Evolutionary conservation across 345 rosid genomes (phyloP).

Genomic region (Ricinus communis): DNA sequence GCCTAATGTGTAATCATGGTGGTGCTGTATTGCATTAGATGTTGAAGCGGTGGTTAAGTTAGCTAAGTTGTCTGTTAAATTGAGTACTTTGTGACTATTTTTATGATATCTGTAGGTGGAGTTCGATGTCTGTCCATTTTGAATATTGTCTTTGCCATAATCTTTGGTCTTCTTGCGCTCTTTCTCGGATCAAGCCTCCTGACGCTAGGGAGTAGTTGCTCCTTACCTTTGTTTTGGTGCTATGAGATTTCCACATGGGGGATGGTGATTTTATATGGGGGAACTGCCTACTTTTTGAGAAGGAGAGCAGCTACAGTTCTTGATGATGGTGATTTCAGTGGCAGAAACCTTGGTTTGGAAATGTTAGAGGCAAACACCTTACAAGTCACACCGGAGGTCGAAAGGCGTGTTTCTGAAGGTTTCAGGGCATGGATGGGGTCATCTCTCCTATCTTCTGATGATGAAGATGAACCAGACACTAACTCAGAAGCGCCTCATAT

Average conservation of each 20-base stretch:
- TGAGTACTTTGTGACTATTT: background rate
- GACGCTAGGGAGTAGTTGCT: constrained; percentile 87
- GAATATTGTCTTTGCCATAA: constrained; percentile 63
- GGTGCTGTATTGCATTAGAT: background rate
- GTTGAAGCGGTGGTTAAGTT: too few species aligned
- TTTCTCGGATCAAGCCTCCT: constrained; percentile 92
- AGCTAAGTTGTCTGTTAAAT: background rate
- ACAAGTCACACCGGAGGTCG: constrained; percentile 74
- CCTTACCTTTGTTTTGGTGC: constrained; percentile 91
- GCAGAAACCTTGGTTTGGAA: constrained; percentile 71
- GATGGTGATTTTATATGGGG: constrained; percentile 63
- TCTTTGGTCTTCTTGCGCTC: constrained; percentile 77
- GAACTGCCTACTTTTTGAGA: constrained; percentile 69
- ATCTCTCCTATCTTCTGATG: constrained; percentile 82
- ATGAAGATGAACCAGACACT: constrained; percentile 73
- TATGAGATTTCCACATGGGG: constrained; percentile 89
- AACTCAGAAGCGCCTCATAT: constrained; percentile 46
- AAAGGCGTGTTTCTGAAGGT: constrained; percentile 79
- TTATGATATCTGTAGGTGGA: constrained; percentile 52
- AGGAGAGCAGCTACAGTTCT: constrained; percentile 69
- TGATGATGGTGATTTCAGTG: constrained; percentile 63
- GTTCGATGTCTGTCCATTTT: constrained; percentile 82
- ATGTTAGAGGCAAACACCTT: constrained; percentile 77
- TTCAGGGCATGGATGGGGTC: constrained; percentile 93
- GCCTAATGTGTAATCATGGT: background rate